Evolutionary conservation across 306 rosid genomes (phyloP).

Genomic region (Trifolium repens): DNA sequence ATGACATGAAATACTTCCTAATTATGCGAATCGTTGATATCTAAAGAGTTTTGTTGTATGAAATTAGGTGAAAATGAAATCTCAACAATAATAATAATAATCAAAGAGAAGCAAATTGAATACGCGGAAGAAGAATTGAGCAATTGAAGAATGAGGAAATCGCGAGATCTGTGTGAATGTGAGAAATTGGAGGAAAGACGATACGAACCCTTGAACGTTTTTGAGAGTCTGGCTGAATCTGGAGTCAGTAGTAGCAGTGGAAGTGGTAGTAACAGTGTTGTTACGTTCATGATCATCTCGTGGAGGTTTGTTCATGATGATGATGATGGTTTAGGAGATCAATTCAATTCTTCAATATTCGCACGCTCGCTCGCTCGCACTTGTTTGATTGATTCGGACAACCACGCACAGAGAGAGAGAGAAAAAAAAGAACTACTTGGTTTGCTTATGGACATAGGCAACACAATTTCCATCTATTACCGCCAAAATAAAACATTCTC

Average conservation of each 20-base stretch:
- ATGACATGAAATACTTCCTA: not conserved
- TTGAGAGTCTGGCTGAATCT: slow-evolving; percentile 92
- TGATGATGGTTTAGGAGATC: not conserved
- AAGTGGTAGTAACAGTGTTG: slow-evolving; percentile 6
- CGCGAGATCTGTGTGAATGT: not conserved
- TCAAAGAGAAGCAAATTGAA: not conserved
- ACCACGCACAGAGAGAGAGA: not conserved
- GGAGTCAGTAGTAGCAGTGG: slow-evolving; percentile 55
- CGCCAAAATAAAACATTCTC: slow-evolving; percentile 12
- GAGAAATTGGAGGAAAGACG: slow-evolving; percentile 24
- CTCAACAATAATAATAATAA: too few species aligned
- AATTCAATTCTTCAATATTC: not conserved
- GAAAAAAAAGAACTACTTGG: not conserved
- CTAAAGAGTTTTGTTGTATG: too few species aligned
- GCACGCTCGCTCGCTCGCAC: too few species aligned
- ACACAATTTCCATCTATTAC: not conserved
- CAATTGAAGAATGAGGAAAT: not conserved
- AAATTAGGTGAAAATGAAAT: too few species aligned
- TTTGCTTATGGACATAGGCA: not conserved
- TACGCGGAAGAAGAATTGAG: not conserved
- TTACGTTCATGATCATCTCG: slow-evolving; percentile 17
- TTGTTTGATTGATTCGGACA: not conserved
- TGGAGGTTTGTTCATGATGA: slow-evolving; percentile 17
- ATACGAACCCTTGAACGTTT: slow-evolving; percentile 85
- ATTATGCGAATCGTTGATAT: not conserved